Percentiles rank a stretch among this genome's conserved stretches.
phyloP scores from a whole-genome alignment of 2,329 filamentous ascomycete genomes.

The Pseudocercospora fuligena region DNA sequence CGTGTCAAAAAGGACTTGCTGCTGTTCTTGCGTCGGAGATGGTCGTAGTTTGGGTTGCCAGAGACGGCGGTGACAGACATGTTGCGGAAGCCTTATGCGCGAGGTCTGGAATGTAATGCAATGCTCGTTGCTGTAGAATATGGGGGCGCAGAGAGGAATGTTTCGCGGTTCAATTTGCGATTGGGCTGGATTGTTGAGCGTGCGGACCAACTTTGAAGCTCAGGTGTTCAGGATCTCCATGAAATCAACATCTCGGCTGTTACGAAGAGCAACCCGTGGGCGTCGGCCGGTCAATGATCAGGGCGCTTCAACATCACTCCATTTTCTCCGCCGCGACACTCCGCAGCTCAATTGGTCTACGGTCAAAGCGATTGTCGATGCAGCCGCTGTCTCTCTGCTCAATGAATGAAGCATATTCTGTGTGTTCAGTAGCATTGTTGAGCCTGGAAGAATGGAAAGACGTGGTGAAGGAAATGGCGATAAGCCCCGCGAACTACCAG shows the following conservation, averaged over 20 bases:
- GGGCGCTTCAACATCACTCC: not conserved
- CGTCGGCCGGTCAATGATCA: not conserved
- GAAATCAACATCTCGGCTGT: no score
- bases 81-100: conserved; percentile 14
- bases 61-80: conserved; percentile 41
- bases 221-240: no score
- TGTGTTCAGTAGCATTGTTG: not conserved
- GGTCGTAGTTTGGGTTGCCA: conserved; percentile 56
- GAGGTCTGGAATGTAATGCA: not conserved
- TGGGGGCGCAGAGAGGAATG: conserved; percentile 16
- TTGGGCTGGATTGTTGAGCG: conserved; percentile 10
- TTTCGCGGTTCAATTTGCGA: conserved; percentile 7
- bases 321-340: not conserved
- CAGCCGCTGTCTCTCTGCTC: not conserved
- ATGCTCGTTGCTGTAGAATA: conserved; percentile 19
- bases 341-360: not conserved
- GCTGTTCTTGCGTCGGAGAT: conserved; percentile 61
- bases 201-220: no score
- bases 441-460: not conserved
- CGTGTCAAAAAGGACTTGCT: conserved; percentile 41
- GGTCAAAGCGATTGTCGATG: not conserved
- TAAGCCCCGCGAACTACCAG: not conserved
- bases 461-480: not conserved
- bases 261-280: no score
- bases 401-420: not conserved